A percentile compares a stretch with the other conserved stretches of the same genome.
Conservation (phyloP, 352 stramenopile species). For the Pythium aphanidermatum region DNA sequence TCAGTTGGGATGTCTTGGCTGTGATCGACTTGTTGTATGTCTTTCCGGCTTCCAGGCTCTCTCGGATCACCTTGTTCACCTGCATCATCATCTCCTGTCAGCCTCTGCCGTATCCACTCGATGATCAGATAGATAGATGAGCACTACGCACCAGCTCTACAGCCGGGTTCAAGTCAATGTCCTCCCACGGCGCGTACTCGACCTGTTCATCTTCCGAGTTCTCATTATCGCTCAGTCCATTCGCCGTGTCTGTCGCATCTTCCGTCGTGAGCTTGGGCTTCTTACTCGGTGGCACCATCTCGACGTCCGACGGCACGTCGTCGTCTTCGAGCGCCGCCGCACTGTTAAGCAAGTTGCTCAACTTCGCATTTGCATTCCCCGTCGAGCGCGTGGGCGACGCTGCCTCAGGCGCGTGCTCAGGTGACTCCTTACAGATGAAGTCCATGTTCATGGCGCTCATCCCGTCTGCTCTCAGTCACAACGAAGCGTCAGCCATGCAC, state of each 20-base stretch:
- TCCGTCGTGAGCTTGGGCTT: constrained; percentile 8
- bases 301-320: constrained; percentile 16
- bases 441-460: constrained; percentile 84
- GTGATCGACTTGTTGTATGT: constrained; percentile 85
- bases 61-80: constrained; percentile 57
- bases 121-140: too few species aligned
- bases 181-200: constrained; percentile 69
- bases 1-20: constrained; percentile 69
- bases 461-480: too few species aligned
- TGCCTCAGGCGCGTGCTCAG: constrained; percentile 10
- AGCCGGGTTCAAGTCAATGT: constrained; percentile 78
- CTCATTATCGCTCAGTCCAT: constrained; percentile 66
- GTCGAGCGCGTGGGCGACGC: constrained; percentile 3
- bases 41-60: constrained; percentile 70
- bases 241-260: constrained; percentile 22
- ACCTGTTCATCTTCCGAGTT: constrained; percentile 80
- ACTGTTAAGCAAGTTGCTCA: constrained; percentile 36
- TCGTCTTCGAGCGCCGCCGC: constrained; percentile 18
- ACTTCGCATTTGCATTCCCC: constrained; percentile 23
- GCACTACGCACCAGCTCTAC: constrained; percentile 68
- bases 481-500: too few species aligned
- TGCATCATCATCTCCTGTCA: constrained; percentile 12
- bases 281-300: constrained; percentile 7
- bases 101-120: too few species aligned
- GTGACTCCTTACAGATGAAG: constrained; percentile 67